phyloP scores from a whole-genome alignment of 805 yeast species.

The Zygotorulaspora danielsina region DNA sequence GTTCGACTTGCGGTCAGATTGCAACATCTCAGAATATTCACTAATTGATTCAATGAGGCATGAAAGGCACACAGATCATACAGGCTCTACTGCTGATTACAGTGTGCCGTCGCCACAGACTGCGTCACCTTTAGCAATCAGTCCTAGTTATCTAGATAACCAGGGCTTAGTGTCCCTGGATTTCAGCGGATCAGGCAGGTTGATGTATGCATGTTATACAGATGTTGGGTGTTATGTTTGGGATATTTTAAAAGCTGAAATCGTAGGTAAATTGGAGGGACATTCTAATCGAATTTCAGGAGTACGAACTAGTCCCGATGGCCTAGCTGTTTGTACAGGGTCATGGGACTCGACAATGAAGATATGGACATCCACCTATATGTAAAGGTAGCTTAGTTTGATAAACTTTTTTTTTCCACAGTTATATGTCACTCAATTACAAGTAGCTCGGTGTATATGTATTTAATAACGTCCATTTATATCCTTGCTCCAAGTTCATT shows the following conservation, averaged over 20 bases:
- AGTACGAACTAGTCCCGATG: conserved; percentile 67
- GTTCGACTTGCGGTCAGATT: conserved; percentile 74
- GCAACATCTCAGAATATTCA: conserved; percentile 54
- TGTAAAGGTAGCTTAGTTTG: conserved; percentile 4
- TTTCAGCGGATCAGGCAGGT: conserved; percentile 68
- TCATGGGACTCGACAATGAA: conserved; percentile 76
- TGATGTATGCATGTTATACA: conserved; percentile 70
- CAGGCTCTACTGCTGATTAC: conserved; percentile 28
- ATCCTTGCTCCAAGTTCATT: too few relatives aligned
- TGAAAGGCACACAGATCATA: conserved; percentile 10
- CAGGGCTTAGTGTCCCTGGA: conserved; percentile 73
- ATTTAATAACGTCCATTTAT: too few relatives aligned
- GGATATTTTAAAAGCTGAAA: conserved; percentile 65
- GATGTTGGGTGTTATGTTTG: conserved; percentile 72
- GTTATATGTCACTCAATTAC: too few relatives aligned
- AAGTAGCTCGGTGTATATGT: too few relatives aligned
- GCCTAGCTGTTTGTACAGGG: conserved; percentile 69
- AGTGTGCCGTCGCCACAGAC: conserved; percentile 21
- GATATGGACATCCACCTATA: conserved; percentile 51
- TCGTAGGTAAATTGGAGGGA: conserved; percentile 63
- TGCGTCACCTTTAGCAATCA: conserved; percentile 10
- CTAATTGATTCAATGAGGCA: conserved; percentile 21
- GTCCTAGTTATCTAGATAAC: conserved; percentile 42
- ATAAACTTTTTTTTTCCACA: too few relatives aligned
- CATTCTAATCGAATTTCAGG: conserved; percentile 60